A percentile compares a stretch with the other conserved stretches of the same genome.
Evolutionary conservation across 2,329 filamentous ascomycete species (phyloP).

Genomic region (Neofusicoccum ribis): DNA sequence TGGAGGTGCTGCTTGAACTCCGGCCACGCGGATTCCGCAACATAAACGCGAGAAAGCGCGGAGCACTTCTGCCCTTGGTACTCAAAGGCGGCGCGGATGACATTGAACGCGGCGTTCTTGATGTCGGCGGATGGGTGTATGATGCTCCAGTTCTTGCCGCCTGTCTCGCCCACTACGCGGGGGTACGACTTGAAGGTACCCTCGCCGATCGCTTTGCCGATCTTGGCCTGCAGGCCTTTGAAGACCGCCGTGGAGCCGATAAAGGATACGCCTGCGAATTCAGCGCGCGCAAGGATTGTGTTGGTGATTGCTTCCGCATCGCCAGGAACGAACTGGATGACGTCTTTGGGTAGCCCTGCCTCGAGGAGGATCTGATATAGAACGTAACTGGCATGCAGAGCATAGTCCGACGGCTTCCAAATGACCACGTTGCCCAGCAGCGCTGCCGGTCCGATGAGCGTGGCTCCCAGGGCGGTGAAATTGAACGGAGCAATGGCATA

Average conservation of each 20-base stretch:
- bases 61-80: conserved; percentile 92
- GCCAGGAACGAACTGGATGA: conserved; percentile 91
- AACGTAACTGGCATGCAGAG: conserved; percentile 85
- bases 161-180: conserved; percentile 85
- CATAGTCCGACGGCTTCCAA: conserved; percentile 89
- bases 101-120: conserved; percentile 76
- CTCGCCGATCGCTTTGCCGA: conserved; percentile 76
- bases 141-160: conserved; percentile 91
- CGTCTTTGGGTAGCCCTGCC: conserved; percentile 81
- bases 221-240: conserved; percentile 84
- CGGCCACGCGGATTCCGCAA: conserved; percentile 72
- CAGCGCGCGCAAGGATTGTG: conserved; percentile 69
- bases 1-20: conserved; percentile 68
- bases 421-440: conserved; percentile 91
- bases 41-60: conserved; percentile 77
- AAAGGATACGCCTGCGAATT: conserved; percentile 92
- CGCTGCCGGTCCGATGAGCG: conserved; percentile 78
- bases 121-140: conserved; percentile 76
- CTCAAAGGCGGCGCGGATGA: conserved; percentile 83
- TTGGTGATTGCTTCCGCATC: conserved; percentile 82
- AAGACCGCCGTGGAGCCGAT: conserved; percentile 92
- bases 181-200: conserved; percentile 83
- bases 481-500: conserved; percentile 95
- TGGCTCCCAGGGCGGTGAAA: conserved; percentile 91
- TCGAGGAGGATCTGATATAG: conserved; percentile 88